phyloP scores from a whole-genome alignment of 345 rosid genomes.

The Clausena lansium region DNA sequence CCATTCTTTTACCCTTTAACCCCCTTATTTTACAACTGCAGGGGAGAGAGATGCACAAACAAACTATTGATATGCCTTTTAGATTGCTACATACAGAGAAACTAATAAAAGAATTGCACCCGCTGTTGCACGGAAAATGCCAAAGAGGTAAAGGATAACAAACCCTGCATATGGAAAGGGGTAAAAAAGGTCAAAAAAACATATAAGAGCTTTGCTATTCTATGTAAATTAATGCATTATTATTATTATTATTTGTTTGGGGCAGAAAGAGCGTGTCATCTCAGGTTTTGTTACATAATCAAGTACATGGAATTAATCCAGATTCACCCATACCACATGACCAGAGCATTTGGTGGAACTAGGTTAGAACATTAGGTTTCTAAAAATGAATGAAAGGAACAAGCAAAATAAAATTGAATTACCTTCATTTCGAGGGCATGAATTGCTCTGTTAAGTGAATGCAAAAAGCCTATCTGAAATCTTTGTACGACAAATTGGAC shows the following conservation, averaged over 20 bases:
- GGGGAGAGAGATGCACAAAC: constrained; percentile 27
- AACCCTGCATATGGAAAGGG: constrained; percentile 35
- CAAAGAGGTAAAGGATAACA: constrained; percentile 19
- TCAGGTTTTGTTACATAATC: background rate
- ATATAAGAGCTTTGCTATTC: constrained; percentile 5
- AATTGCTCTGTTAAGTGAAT: constrained; percentile 54
- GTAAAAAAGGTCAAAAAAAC: background rate
- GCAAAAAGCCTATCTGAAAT: constrained; percentile 94
- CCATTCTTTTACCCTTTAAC: constrained; percentile 20
- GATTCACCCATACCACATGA: background rate
- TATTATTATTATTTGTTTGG: background rate
- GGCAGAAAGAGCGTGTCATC: background rate
- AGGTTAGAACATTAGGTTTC: background rate
- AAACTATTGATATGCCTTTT: constrained; percentile 31
- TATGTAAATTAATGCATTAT: background rate
- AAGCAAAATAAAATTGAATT: background rate
- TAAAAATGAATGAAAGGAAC: background rate
- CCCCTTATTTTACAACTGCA: constrained; percentile 51
- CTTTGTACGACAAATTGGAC: constrained; percentile 97
- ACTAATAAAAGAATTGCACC: constrained; percentile 57
- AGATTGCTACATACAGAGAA: constrained; percentile 48
- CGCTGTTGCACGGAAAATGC: constrained; percentile 21
- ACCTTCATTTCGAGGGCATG: constrained; percentile 36
- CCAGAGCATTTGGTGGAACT: background rate
- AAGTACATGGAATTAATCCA: background rate